Evolutionary conservation across 2,329 filamentous ascomycete species (phyloP), one percentile per base, ranked within the genome.

Genomic region (Alternaria sp.): DNA sequence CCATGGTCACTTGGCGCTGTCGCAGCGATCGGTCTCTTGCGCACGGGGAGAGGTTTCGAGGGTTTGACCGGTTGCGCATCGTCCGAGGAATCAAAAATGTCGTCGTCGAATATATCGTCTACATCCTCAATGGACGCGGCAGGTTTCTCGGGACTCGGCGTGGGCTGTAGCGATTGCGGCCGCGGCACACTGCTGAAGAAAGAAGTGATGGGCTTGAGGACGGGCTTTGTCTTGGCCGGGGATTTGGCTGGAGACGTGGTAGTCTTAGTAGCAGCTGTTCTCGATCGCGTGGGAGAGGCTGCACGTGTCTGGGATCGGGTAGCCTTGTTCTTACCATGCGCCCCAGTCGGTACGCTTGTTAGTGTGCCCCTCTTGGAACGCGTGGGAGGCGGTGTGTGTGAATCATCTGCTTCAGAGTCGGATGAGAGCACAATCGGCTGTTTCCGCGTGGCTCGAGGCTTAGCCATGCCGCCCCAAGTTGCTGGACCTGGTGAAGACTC

Each of bases 131-230:
- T 58, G 48, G 71, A 69, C 46, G 64, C 66, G 53, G 64, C 61
- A 49, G 66, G 57, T 57, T 80, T 82, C 57, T 80, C 78, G 5
- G 79, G 77, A 58, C 78, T 83, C 22, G 78, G 70, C 11, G 77
- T 76, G 16, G 75, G 73, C 60, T 81, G 79, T 7, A 74, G 71
- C 32, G 77, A 66, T 61, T 80, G 80, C 32, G 77, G 65, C 56
- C 80, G 81, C n/a, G 81, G 78, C 8, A 76, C 76, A 52, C 76
- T 75, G 69, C 79, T 82, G 74, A 85, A 84, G 74, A 84, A 85
- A 16, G 82, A 84, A 36, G 79, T 81, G 51, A 84, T 83, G 10
- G 81, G 76, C 65, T 81, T 83, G 63, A 76, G 74, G 38, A 76
- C 62, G 38, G 77, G 72, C 63, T 77, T 74, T 18, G 76, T 66